These are phyloP conservation scores for Hypoxylon perforatum DNA, from an alignment of 495 filamentous ascomycete species.

Conservation along the genomic window DNA sequence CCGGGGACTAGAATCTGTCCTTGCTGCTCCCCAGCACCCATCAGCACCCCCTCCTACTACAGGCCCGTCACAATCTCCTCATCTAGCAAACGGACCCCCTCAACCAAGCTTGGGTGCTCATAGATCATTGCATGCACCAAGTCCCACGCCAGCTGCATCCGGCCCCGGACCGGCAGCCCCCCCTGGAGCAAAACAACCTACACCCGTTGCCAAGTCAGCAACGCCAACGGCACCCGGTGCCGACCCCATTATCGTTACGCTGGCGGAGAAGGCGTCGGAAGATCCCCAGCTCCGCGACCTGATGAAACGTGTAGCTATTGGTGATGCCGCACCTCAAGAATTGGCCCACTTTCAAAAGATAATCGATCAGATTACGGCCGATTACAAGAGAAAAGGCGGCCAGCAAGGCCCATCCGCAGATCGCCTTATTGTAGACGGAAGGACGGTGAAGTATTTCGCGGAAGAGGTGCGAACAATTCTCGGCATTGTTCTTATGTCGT, in stretches of 20 bases:
- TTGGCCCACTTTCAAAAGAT: constrained; percentile 90
- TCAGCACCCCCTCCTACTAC: constrained; percentile 27
- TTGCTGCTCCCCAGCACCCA: constrained; percentile 44
- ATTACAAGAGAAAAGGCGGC: constrained; percentile 56
- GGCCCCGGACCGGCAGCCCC: constrained; percentile 33
- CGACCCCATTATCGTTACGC: constrained; percentile 94
- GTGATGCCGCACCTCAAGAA: constrained; percentile 81
- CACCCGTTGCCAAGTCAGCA: constrained; percentile 42
- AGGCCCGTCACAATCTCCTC: constrained; percentile 32
- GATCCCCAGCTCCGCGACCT: constrained; percentile 92
- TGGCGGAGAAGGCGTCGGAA: constrained; percentile 86
- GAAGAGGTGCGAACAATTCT: constrained; percentile 61
- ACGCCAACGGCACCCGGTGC: constrained; percentile 41
- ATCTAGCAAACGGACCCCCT: constrained; percentile 29
- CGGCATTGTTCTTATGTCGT: constrained; percentile 57
- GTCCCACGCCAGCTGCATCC: constrained; percentile 16
- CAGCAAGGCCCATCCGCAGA: constrained; percentile 57
- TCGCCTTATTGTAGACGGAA: constrained; percentile 55
- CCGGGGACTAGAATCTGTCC: constrained; percentile 46
- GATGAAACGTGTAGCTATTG: constrained; percentile 94
- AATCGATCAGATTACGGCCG: constrained; percentile 85
- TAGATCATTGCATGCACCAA: constrained; percentile 39
- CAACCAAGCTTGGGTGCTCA: constrained; percentile 31
- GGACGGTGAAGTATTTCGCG: constrained; percentile 59
- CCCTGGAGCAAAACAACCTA: constrained; percentile 31